Base-by-base conservation (phyloP, 139 green algal species). In the Bryopsis sp. region DNA sequence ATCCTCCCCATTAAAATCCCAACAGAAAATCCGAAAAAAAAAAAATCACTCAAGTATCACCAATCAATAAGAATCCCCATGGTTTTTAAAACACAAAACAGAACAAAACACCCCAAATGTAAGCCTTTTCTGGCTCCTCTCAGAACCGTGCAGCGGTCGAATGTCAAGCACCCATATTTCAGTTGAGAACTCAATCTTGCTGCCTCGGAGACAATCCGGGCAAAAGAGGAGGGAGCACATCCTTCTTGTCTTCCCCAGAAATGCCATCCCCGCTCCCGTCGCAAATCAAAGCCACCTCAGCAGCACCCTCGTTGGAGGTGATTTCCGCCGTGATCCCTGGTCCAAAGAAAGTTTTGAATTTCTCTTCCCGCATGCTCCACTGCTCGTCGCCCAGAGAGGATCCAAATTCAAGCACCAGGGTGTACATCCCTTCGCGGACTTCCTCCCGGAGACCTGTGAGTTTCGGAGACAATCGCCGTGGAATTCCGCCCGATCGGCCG, bases 281-380 rank as follows among this genome's bases (percentile, higher is more conserved):
- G 39, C 57, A 76, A 2, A 86, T 74, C 50, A 96, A 74, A 28
- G 70, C 61, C 59, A 97, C 81, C 22, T 97, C 91, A 63, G 85
- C 73, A 48, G 81, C 81, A 47, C 74, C 58, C 54, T 79, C 69
- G 8, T 70, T 82, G 3, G 54, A 58, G 3, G 58, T 57, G 28
- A 89, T 32, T 22, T 71, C 69, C 0, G 81, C 88, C 2, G 72
- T 64, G 33, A 97, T 85, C 54, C 89, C 90, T 39, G 92, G 92
- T 2, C 92, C 92, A 59, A 98, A 98, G 78, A 98, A 98, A 5
- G 63, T 79, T 76, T 92, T 73, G 61, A 96, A 84, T 77, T 97
- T 96, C 48, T 82, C 78, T 73, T 80, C 65, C 26, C 81, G 70
- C n/a, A 78, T 74, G 64, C 78, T 70, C 76, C 76, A 82, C 58